Percentiles rank a stretch among this genome's conserved stretches.
These are phyloP conservation scores for Firmiana major DNA, from an alignment of 345 rosid species.

Conservation along the genomic window DNA sequence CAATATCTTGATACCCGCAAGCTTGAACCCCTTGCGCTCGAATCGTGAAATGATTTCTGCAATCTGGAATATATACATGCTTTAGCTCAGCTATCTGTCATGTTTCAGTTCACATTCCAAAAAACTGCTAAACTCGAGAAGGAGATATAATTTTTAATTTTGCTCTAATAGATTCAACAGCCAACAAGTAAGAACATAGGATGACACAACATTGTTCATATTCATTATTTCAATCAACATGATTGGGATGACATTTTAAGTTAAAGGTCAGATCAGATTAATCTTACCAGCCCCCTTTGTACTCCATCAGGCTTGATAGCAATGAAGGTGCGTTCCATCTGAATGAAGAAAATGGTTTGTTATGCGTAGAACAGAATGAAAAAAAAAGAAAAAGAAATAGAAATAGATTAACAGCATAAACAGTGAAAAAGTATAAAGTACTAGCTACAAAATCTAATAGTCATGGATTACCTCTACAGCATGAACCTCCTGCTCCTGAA, in stretches of 20 bases:
- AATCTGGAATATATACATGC: slow-evolving; percentile 40
- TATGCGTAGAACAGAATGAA: not conserved
- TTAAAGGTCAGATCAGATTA: not conserved
- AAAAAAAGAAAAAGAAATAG: not conserved
- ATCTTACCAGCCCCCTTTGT: slow-evolving; percentile 88
- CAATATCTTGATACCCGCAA: slow-evolving; percentile 74
- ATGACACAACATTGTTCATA: not conserved
- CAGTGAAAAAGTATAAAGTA: not conserved
- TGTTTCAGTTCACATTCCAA: not conserved
- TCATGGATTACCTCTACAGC: slow-evolving; percentile 73
- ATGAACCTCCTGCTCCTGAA: slow-evolving; percentile 84
- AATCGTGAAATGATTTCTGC: slow-evolving; percentile 88
- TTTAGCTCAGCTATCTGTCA: not conserved
- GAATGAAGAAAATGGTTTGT: slow-evolving; percentile 9
- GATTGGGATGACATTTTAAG: not conserved
- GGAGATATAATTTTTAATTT: not conserved
- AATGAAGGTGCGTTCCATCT: slow-evolving; percentile 93
- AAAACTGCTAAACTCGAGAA: not conserved
- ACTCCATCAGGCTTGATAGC: slow-evolving; percentile 99
- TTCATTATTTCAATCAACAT: slow-evolving; percentile 8
- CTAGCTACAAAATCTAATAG: not conserved
- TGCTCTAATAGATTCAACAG: not conserved
- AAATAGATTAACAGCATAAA: not conserved
- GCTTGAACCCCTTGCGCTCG: slow-evolving; percentile 98
- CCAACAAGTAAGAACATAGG: not conserved